A percentile compares a stretch with the other conserved stretches of the same genome.
Conservation (phyloP, 2,329 filamentous ascomycete species). For the Ophiostoma novo-ulmi region DNA sequence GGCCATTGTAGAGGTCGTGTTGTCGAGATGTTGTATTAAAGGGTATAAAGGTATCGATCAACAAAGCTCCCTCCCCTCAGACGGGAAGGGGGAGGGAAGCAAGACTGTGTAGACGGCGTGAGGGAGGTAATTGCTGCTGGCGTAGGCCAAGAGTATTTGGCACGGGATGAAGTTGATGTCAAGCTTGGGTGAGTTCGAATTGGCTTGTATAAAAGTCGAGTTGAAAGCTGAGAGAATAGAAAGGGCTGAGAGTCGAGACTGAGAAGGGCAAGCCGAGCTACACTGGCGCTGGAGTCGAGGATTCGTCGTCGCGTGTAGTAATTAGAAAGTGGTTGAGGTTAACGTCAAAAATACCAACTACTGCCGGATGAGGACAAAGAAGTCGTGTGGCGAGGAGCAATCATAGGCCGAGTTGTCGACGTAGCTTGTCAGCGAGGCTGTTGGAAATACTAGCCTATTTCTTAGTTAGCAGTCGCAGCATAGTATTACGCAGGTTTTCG, state of each 20-base stretch:
- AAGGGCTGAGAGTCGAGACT: not conserved
- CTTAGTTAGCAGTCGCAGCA: not conserved
- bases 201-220: not conserved
- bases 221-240: not conserved
- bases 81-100: not conserved
- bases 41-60: not conserved
- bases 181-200: not conserved
- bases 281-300: not conserved
- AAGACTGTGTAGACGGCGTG: not conserved
- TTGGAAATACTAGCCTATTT: not conserved
- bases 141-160: not conserved
- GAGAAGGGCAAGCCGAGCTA: not conserved
- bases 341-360: not conserved
- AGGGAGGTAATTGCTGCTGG: not conserved
- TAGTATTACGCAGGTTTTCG: not conserved
- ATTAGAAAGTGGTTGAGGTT: not conserved
- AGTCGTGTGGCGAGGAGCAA: not conserved
- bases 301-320: not conserved
- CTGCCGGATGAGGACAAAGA: not conserved
- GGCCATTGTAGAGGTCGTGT: constrained; percentile 48
- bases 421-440: constrained; percentile 9
- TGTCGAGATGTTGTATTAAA: not conserved
- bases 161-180: not conserved
- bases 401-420: not conserved
- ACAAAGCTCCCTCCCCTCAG: constrained; percentile 6